Base-by-base conservation (phyloP, 148 eudicot genomes). In the Cornus controversa region DNA sequence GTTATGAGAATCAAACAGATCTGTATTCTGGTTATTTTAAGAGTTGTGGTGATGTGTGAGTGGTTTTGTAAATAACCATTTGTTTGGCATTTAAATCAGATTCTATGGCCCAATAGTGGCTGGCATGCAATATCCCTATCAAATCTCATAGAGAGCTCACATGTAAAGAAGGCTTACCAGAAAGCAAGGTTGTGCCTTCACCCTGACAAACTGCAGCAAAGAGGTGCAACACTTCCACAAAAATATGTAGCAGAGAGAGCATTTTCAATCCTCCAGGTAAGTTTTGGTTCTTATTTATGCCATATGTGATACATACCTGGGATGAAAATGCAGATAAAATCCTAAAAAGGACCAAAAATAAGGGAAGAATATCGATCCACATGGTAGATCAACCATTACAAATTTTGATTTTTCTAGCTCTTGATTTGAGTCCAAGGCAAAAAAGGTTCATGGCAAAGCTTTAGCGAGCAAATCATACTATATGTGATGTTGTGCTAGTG, bases 161-260 rank as follows among this genome's bases (percentile, higher is more conserved):
- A 81, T 72, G 91, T 90, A 73, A 88, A 86, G 80, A 90, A 84
- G 74, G 88, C 91, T 26, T 90, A 90, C 83, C 86, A 84, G 74
- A 90, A 86, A 71, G 93, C 89, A 16, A 79, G 86, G 67, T 25
- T 90, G 66, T 90, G 89, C 45, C 78, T 90, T 53, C 93, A 90
- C 70, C 91, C 93, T 4, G 93, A 90, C 79, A 90, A 90, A 79
- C 68, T 90, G 77, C 93, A 90, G 50, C 93, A 90, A 80, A 81
- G 88, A 81, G 88, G 89, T 29, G 88, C 93, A 22, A 81, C 89
- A 6, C 5, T 80, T 28, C 69, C 45, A 24, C 89, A 86, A 50
- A 90, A 86, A 68, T 84, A 83, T 54, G 60, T 88, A n/a, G 91
- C 91, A 10, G 85, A 88, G 37, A 86, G 81, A 68, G 84, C 84